Evolutionary conservation across 2,329 filamentous ascomycete genomes (phyloP).

Genomic region (Pestalotiopsis fici): DNA sequence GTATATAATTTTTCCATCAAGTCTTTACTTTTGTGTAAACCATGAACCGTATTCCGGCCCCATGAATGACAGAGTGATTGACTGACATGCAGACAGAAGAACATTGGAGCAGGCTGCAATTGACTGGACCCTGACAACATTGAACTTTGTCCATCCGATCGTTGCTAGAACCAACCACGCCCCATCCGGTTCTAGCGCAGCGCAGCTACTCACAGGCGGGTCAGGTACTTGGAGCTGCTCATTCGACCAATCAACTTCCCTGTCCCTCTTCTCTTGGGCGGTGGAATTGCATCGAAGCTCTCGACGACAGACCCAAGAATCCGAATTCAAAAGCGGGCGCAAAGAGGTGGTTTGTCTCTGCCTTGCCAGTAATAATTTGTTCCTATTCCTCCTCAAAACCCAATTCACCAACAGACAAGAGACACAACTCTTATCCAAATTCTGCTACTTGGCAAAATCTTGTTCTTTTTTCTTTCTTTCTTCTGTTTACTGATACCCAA

Average conservation of each 20-base stretch:
- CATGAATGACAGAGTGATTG: not conserved
- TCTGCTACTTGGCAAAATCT: not conserved
- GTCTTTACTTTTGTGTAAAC: too few relatives aligned
- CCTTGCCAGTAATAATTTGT: not conserved
- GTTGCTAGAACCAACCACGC: not conserved
- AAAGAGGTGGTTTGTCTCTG: not conserved
- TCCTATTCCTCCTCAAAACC: not conserved
- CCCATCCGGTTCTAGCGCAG: not conserved
- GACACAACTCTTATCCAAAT: not conserved
- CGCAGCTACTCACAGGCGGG: not conserved
- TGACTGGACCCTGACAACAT: not conserved
- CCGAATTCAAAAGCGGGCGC: not conserved
- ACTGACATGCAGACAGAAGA: not conserved
- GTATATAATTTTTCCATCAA: too few relatives aligned
- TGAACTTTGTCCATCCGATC: not conserved
- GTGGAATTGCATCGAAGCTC: slow-evolving; percentile 10
- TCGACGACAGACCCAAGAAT: not conserved
- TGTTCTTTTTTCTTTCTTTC: not conserved
- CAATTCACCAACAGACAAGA: not conserved
- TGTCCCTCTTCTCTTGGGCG: not conserved
- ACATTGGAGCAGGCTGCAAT: too few relatives aligned
- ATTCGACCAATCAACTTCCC: slow-evolving; percentile 4
- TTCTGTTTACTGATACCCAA: slow-evolving; percentile 1
- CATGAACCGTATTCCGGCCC: too few relatives aligned
- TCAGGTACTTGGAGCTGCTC: not conserved